These are phyloP conservation scores for Iberis pinnata DNA, from an alignment of 345 rosid genomes.

Conservation along the genomic window DNA sequence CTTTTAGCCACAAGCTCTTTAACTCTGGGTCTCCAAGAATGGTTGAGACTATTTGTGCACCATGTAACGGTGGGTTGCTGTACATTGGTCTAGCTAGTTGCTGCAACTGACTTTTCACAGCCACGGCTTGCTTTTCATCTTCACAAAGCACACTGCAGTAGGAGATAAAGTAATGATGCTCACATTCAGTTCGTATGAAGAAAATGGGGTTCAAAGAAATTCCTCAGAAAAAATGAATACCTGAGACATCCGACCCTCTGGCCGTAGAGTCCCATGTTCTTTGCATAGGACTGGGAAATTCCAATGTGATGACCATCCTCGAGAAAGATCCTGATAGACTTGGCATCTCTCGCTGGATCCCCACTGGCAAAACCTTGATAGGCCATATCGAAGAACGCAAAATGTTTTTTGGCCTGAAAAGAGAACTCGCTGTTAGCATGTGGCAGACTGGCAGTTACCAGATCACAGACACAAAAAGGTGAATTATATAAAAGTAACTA, in stretches of 20 bases:
- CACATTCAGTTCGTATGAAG: slow-evolving; percentile 11
- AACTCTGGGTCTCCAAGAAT: slow-evolving; percentile 69
- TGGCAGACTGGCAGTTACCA: too few species aligned
- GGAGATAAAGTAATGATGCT: not conserved
- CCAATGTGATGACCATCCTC: slow-evolving; percentile 88
- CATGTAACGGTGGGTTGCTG: slow-evolving; percentile 96
- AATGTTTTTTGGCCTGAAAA: slow-evolving; percentile 69
- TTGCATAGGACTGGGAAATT: slow-evolving; percentile 90
- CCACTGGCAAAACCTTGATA: slow-evolving; percentile 99
- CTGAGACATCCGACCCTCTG: slow-evolving; percentile 98
- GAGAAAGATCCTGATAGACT: slow-evolving; percentile 86
- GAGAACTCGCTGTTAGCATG: slow-evolving; percentile 10
- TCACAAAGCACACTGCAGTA: slow-evolving; percentile 72
- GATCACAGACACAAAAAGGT: not conserved
- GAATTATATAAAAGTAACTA: not conserved
- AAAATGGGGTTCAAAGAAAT: too few species aligned
- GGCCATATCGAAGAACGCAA: slow-evolving; percentile 96
- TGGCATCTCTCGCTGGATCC: slow-evolving; percentile 91
- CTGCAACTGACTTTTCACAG: slow-evolving; percentile 93
- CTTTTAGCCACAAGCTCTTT: slow-evolving; percentile 83
- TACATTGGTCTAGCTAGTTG: slow-evolving; percentile 97
- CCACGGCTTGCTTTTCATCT: slow-evolving; percentile 68
- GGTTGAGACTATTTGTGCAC: slow-evolving; percentile 73
- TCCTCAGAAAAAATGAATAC: slow-evolving; percentile 32
- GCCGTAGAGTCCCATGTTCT: slow-evolving; percentile 98